phyloP scores from a whole-genome alignment of 257 asterid genomes.

The Gynochthodes officinalis region DNA sequence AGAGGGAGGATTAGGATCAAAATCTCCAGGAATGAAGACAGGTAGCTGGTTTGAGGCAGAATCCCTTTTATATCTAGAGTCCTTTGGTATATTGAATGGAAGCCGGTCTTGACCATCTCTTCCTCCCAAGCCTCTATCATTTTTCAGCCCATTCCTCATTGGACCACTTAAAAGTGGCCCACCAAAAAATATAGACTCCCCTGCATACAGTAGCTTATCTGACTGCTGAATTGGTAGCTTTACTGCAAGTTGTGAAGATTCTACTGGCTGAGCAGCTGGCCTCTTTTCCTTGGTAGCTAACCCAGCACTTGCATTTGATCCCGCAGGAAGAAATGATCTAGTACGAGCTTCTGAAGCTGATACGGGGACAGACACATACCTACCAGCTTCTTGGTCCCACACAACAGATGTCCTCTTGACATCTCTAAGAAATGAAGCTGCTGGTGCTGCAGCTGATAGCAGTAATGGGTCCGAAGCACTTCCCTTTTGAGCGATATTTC shows the following conservation, averaged over 20 bases:
- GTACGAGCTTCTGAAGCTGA: conserved; percentile 64
- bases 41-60: conserved; percentile 89
- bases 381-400: conserved; percentile 98
- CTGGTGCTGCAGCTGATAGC: conserved; percentile 40
- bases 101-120: conserved; percentile 50
- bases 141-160: conserved; percentile 42
- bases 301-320: conserved; percentile 28
- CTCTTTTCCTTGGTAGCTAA: conserved; percentile 40
- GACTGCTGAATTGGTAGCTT: conserved; percentile 44
- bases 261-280: conserved; percentile 30
- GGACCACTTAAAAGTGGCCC: conserved; percentile 86
- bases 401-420: conserved; percentile 88
- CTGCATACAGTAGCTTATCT: conserved; percentile 66
- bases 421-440: conserved; percentile 62
- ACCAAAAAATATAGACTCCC: conserved; percentile 90
- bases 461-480: conserved; percentile 42
- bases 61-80: conserved; percentile 71
- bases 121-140: conserved; percentile 40
- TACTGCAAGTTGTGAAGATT: conserved; percentile 31
- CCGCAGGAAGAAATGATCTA: conserved; percentile 34
- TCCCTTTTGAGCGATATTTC: conserved; percentile 45
- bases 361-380: conserved; percentile 76
- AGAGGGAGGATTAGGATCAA: conserved; percentile 43
- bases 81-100: conserved; percentile 40
- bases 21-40: conserved; percentile 70